phyloP scores from a whole-genome alignment of 2,329 filamentous ascomycete species.

The Aspergillus puulaauensis region DNA sequence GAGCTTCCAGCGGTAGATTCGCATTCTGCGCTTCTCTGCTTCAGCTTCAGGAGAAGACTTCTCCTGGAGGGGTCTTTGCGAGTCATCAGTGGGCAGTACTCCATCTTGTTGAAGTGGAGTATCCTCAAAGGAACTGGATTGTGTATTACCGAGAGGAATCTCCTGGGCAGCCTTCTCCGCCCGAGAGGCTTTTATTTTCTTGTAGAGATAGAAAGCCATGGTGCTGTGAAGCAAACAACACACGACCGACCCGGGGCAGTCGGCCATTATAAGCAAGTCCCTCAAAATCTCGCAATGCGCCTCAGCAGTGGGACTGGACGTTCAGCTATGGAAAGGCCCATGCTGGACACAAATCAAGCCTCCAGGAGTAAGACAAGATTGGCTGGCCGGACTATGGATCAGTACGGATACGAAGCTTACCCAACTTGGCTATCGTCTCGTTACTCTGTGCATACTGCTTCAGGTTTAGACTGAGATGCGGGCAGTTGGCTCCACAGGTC shows the following conservation, averaged over 20 bases:
- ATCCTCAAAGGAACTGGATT: neutral
- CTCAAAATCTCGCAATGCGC: neutral
- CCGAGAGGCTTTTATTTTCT: neutral
- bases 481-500: no score
- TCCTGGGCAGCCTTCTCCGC: neutral
- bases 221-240: neutral
- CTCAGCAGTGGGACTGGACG: no score
- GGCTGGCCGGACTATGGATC: neutral
- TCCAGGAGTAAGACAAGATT: neutral
- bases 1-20: slow-evolving; percentile 59
- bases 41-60: neutral
- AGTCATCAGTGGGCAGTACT: neutral
- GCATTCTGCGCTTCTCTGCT: slow-evolving; percentile 30
- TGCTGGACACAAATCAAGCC: no score
- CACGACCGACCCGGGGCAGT: neutral
- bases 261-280: neutral
- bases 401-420: neutral
- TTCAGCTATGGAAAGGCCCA: no score
- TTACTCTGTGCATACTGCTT: neutral
- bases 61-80: neutral
- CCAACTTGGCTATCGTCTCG: neutral
- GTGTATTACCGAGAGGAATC: neutral
- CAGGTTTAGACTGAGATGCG: neutral
- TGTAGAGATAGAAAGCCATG: neutral
- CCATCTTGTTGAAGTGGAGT: neutral